phyloP scores from a whole-genome alignment of 2,329 filamentous ascomycete species.

The Chrysosphaeria jannelii region DNA sequence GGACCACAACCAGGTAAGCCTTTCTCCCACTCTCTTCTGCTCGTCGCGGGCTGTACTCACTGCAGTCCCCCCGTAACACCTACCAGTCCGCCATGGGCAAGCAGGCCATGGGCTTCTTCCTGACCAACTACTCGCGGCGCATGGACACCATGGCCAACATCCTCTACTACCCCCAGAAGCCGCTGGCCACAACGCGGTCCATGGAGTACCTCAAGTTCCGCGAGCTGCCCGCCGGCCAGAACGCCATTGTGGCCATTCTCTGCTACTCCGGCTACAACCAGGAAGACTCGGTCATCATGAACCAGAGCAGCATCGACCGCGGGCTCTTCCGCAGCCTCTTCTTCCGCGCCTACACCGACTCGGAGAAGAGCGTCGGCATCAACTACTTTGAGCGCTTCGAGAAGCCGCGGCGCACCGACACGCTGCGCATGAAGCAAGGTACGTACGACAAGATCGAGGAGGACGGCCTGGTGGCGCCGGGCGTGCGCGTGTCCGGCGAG shows the following conservation, averaged over 20 bases:
- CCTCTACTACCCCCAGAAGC: constrained; percentile 95
- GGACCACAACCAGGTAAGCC: constrained; percentile 96
- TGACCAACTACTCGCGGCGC: constrained; percentile 85
- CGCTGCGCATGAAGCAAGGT: constrained; percentile 72
- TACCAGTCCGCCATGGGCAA: constrained; percentile 99
- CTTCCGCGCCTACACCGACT: constrained; percentile 91
- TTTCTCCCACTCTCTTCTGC: no score
- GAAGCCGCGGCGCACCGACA: constrained; percentile 71
- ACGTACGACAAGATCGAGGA: constrained; percentile 96
- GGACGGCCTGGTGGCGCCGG: constrained; percentile 80
- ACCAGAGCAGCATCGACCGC: constrained; percentile 94
- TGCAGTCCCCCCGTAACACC: constrained; percentile 92
- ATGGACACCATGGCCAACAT: constrained; percentile 99
- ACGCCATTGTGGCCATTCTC: constrained; percentile 90
- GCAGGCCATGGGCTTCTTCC: constrained; percentile 96
- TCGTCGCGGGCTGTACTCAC: no score
- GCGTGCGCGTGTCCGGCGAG: constrained; percentile 81
- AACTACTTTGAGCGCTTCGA: constrained; percentile 84
- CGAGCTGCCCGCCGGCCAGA: constrained; percentile 86
- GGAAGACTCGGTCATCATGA: constrained; percentile 99
- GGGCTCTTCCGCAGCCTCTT: constrained; percentile 93
- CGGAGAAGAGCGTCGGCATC: constrained; percentile 86
- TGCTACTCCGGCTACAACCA: constrained; percentile 98
- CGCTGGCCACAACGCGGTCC: constrained; percentile 75
- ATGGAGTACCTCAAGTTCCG: constrained; percentile 99